A percentile compares a stretch with the other conserved stretches of the same genome.
Conservation (phyloP, 768 basidiomycete genomes). For the Podaxis rugospora region DNA sequence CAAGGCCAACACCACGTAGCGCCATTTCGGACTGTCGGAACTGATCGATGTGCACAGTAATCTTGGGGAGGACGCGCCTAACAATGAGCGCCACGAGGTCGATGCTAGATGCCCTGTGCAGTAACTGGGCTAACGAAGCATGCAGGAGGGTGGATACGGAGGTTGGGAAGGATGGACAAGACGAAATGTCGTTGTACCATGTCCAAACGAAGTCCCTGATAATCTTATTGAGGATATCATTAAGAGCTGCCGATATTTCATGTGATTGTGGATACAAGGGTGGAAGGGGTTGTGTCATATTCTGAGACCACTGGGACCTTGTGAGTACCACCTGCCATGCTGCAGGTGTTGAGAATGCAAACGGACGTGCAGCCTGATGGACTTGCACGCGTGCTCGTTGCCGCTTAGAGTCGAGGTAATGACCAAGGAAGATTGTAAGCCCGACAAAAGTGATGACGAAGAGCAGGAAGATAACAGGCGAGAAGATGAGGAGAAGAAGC, state of each 20-base stretch:
- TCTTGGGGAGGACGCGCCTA: slow-evolving; percentile 79
- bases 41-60: slow-evolving; percentile 86
- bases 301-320: slow-evolving; percentile 87
- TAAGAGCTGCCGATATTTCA: slow-evolving; percentile 64
- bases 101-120: slow-evolving; percentile 50
- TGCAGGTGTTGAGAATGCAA: slow-evolving; percentile 87
- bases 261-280: slow-evolving; percentile 63
- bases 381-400: slow-evolving; percentile 31
- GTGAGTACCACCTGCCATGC: slow-evolving; percentile 91
- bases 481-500: slow-evolving; percentile 55
- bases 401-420: slow-evolving; percentile 49
- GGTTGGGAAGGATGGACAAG: slow-evolving; percentile 83
- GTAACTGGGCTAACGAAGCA: slow-evolving; percentile 52
- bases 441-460: slow-evolving; percentile 47
- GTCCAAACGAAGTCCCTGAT: slow-evolving; percentile 83
- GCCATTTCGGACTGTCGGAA: slow-evolving; percentile 88
- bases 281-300: slow-evolving; percentile 60
- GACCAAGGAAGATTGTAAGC: slow-evolving; percentile 51
- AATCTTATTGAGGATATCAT: slow-evolving; percentile 77
- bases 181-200: slow-evolving; percentile 88
- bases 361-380: slow-evolving; percentile 60
- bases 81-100: slow-evolving; percentile 78
- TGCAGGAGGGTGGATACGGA: slow-evolving; percentile 78
- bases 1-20: slow-evolving; percentile 75
- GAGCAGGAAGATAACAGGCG: slow-evolving; percentile 51